These are phyloP conservation scores for Fusarium algeriense DNA, from an alignment of 2,329 filamentous ascomycete species.

Conservation along the genomic window DNA sequence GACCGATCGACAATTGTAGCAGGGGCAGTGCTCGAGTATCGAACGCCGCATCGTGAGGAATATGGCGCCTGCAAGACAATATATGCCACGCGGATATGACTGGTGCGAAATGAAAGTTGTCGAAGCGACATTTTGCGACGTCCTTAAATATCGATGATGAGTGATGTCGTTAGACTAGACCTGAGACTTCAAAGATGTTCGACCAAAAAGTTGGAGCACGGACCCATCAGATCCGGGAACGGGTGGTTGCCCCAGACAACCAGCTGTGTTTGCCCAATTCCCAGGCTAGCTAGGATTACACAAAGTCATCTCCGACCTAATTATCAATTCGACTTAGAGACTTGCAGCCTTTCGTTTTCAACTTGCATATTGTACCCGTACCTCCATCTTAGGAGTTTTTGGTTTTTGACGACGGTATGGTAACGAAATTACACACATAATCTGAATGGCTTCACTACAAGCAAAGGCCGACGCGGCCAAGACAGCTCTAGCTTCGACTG, in stretches of 20 bases:
- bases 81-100: conserved; percentile 8
- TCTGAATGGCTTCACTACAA: conserved; percentile 59
- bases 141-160: conserved; percentile 4
- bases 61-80: conserved; percentile 3
- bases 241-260: conserved; percentile 55
- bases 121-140: conserved; percentile 33
- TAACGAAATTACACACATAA: conserved; percentile 47
- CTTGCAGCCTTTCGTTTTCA: conserved; percentile 39
- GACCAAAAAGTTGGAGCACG: conserved; percentile 40
- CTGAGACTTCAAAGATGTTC: conserved; percentile 31
- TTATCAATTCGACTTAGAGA: conserved; percentile 34
- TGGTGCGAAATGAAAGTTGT: conserved; percentile 15
- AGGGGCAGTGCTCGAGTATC: conserved; percentile 54
- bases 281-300: conserved; percentile 14
- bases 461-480: conserved; percentile 65
- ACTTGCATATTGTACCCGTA: conserved; percentile 41
- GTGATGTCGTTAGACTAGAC: conserved; percentile 15
- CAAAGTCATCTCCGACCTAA: conserved; percentile 1
- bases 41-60: conserved; percentile 28
- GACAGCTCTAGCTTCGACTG: conserved; percentile 63
- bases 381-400: conserved; percentile 43
- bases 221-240: conserved; percentile 35
- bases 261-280: conserved; percentile 49
- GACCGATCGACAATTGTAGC: conserved; percentile 67
- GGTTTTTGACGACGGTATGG: conserved; percentile 51